phyloP scores from a whole-genome alignment of 2,329 filamentous ascomycete species.

The Cercospora beticola region DNA sequence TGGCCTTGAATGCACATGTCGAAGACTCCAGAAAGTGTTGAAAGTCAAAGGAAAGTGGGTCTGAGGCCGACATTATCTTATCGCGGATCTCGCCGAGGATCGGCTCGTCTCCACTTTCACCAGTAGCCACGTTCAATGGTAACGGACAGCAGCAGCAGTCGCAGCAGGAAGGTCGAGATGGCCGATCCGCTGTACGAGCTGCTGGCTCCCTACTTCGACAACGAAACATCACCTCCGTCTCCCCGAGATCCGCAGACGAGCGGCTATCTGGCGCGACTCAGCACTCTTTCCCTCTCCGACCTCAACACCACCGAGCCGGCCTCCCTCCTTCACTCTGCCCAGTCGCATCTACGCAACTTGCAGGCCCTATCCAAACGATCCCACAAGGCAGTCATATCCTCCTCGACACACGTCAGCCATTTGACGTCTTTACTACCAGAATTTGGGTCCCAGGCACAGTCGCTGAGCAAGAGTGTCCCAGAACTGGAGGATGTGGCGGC shows the following conservation, averaged over 20 bases:
- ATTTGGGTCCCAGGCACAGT: conserved; percentile 63
- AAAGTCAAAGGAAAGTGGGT: neutral
- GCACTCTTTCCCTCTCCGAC: conserved; percentile 71
- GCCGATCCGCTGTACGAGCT: conserved; percentile 72
- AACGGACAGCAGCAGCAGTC: neutral
- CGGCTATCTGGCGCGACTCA: conserved; percentile 74
- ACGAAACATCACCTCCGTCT: conserved; percentile 39
- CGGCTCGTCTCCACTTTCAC: neutral
- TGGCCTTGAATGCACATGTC: neutral
- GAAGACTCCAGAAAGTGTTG: conserved; percentile 4
- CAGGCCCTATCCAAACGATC: conserved; percentile 88
- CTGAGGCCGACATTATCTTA: neutral
- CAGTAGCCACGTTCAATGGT: neutral
- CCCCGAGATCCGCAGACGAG: conserved; percentile 56
- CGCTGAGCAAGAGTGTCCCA: conserved; percentile 71
- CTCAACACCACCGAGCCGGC: conserved; percentile 75
- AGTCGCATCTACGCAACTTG: conserved; percentile 77
- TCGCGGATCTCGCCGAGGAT: neutral
- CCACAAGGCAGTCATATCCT: conserved; percentile 78
- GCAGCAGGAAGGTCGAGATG: conserved; percentile 10
- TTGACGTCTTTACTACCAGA: conserved; percentile 70
- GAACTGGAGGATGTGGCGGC: conserved; percentile 76
- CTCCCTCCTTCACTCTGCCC: conserved; percentile 74
- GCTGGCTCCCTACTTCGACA: conserved; percentile 61
- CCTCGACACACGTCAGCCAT: conserved; percentile 73